phyloP scores from a whole-genome alignment of 75 land plant genomes.

The Azolla pinnata region DNA sequence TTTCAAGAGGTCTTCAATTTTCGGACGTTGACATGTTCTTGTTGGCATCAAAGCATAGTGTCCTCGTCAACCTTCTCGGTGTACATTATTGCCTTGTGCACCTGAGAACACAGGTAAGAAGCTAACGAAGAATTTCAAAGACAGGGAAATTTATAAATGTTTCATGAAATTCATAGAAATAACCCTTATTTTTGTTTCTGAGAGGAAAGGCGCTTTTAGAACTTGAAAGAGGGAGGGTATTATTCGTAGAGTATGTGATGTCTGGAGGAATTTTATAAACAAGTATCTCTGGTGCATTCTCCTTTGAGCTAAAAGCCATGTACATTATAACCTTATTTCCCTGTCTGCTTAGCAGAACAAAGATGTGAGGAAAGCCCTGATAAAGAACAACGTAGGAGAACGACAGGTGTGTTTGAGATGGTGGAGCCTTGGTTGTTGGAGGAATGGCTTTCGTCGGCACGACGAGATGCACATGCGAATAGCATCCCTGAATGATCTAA shows the following conservation, averaged over 20 bases:
- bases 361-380: conserved; percentile 36
- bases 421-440: conserved; percentile 94
- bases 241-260: too few species aligned
- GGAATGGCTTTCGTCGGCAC: conserved; percentile 68
- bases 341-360: conserved; percentile 30
- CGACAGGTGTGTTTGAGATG: conserved; percentile 65
- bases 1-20: conserved; percentile 33
- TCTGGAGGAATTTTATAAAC: too few species aligned
- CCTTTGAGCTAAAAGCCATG: too few species aligned
- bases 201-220: not conserved
- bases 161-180: too few species aligned
- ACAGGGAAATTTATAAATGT: too few species aligned
- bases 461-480: conserved; percentile 54
- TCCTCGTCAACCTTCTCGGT: conserved; percentile 73
- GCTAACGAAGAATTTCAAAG: too few species aligned
- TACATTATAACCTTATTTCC: too few species aligned
- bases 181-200: too few species aligned
- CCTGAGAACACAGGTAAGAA: conserved; percentile 48
- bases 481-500: conserved; percentile 43
- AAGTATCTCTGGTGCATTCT: too few species aligned
- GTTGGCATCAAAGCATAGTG: conserved; percentile 43
- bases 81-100: conserved; percentile 56
- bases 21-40: conserved; percentile 54
- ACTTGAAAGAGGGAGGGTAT: not conserved
- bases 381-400: conserved; percentile 32